Base-by-base conservation (phyloP, 1,284 basidiomycete genomes). In the Malassezia sp. region DNA sequence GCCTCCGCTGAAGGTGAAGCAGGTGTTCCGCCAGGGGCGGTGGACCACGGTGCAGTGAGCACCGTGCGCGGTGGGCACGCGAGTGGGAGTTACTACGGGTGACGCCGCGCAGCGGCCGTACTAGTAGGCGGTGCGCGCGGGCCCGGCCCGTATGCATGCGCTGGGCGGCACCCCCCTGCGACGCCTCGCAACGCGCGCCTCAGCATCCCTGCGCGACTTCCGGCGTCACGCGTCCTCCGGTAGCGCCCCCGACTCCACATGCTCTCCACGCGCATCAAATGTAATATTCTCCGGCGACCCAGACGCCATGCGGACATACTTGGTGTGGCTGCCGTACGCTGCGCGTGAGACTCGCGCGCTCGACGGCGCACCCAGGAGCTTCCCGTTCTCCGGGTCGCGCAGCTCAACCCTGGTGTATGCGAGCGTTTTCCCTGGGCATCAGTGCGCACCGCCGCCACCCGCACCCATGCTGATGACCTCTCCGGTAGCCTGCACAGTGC, bases 281-380 rank as follows among this genome's bases (percentile, higher is more conserved):
- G 79, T 82, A 38, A 89, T 79, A 58, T 87, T 86, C 51, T 83
- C 76, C 76, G 83, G 71, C 60, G 84, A 79, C 4, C 74, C 74
- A 12, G 77, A 75, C 5, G 83, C 84, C 66, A 79, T 83, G 12
- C 83, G 84, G 49, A 90, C 76, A 59, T 85, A 89, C 71, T 91
- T 90, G 6, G 86, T 90, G 63, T 90, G 86, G 11, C 65, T 56
- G 1, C 53, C 59, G 33, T 52, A 58, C 2, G 58, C 59, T 48
- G 41, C 32, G 18, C 17, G 23, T 12, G 21, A 24, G 23, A 40
- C n/a, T 15, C 17, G 5, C 8, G 17, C 28, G 17, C 21, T 31
- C 11, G 9, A 7, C 27, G 5, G 15, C 14, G 18, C 14, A 49
- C 46, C 51, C 24, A 68, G 40, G 21, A 67, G 15, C 2, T 49